Evolutionary conservation across 2,329 filamentous ascomycete genomes (phyloP).

Genomic region (Helminthosporium solani): DNA sequence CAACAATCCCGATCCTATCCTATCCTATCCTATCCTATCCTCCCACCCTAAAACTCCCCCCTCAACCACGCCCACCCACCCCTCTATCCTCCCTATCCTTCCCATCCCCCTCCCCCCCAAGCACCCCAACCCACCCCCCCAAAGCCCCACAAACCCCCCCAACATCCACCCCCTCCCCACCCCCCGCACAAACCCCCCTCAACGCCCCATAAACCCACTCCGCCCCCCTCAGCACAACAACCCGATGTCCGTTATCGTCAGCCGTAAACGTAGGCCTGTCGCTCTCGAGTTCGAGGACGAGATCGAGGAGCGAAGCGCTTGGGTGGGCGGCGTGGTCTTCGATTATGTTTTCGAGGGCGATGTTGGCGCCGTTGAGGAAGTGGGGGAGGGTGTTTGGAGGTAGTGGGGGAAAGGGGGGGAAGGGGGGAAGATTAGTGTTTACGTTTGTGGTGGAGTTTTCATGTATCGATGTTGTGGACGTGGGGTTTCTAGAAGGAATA

Average conservation of each 20-base stretch:
- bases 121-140: not conserved
- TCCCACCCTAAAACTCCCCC: not conserved
- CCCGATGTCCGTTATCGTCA: not conserved
- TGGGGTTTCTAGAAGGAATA: too few species aligned
- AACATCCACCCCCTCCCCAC: not conserved
- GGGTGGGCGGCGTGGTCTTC: not conserved
- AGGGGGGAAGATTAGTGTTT: not conserved
- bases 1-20: too few species aligned
- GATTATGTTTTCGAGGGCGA: constrained; percentile 4
- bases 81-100: not conserved
- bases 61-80: not conserved
- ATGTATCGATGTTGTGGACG: too few species aligned
- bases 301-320: not conserved
- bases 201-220: not conserved
- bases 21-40: too few species aligned
- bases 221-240: not conserved
- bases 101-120: not conserved
- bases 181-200: constrained; percentile 1
- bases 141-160: not conserved
- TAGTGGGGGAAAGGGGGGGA: not conserved
- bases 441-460: too few species aligned
- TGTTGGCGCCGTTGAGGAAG: constrained; percentile 1
- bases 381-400: not conserved
- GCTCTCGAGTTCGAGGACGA: not conserved
- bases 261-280: not conserved